Evolutionary conservation across 192 early-diverging fungal species (phyloP), one percentile per base, ranked within the genome.

Genomic region (Hyaloraphidium curvatum): DNA sequence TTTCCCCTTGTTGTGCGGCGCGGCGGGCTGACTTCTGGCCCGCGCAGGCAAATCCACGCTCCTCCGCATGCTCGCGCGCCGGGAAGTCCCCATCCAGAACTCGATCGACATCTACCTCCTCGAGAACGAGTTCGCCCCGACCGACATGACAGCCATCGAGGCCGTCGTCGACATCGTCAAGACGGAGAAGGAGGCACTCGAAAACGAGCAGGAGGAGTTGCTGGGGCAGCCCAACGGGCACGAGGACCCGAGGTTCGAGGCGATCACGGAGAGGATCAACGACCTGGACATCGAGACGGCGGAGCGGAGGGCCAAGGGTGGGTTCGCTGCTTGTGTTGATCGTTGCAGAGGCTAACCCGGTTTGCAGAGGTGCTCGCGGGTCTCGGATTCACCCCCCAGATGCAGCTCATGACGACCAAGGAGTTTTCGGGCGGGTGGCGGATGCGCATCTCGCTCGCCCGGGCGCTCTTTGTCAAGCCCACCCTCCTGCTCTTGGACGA

Each of bases 221-320:
- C 19, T 48, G 43, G 43, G 25, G 17, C 11, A 48, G 43, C 17
- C 14, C 19, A 73, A 81, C 30, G 78, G 75, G 30, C 28, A 28
- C 2, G 54, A 55, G 51, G 39, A 25, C 14, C 54, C 54, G n/a
- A 55, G 54, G 28, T 55, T 55, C 26, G 54, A 55, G 28, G 54
- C 51, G 21, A 55, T 55, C 27, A 55, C 27, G 22, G 54, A 55
- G 13, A 19, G 54, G 21, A 40, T 55, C 51, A 55, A 55, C 30
- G 54, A 55, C 22, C 51, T 55, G 26, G 54, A 55, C 30, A 28
- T 55, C 19, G 54, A 31, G 9, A 28, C 51, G 16, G 54, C 54
- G 11, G 54, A 55, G 28, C 28, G 54, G 28, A 55, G 51, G 19
- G 54, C 54, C n/a, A 55, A 55, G 19, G 54, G 51, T 54, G 54